A percentile compares a stretch with the other conserved stretches of the same genome.
Evolutionary conservation across 805 yeast species (phyloP).

Genomic region (Candida sithepensis): DNA sequence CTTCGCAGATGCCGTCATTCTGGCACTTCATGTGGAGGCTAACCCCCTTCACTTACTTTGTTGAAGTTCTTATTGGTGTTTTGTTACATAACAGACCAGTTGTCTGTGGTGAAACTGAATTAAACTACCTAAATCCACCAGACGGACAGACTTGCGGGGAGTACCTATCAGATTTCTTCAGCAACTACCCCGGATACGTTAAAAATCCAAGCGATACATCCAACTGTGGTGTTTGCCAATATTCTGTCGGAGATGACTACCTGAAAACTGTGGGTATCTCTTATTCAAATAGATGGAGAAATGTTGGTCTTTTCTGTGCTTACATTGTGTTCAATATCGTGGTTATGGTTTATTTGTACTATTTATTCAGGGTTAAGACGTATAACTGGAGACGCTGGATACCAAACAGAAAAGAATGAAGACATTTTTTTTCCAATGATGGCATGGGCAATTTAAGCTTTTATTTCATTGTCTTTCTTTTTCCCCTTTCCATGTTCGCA

Average conservation of each 20-base stretch:
- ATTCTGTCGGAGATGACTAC: constrained; percentile 41
- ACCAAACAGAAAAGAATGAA: no score
- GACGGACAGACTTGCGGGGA: constrained; percentile 59
- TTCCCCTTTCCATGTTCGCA: no score
- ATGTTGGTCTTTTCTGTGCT: constrained; percentile 56
- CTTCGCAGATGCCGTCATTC: constrained; percentile 61
- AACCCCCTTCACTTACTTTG: constrained; percentile 67
- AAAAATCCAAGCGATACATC: constrained; percentile 44
- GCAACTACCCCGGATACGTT: constrained; percentile 50
- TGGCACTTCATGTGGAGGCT: constrained; percentile 79
- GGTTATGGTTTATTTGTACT: constrained; percentile 2
- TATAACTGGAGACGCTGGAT: no score
- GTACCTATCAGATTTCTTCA: constrained; percentile 40
- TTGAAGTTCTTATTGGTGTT: constrained; percentile 46
- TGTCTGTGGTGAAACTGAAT: constrained; percentile 44
- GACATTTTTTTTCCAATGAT: no score
- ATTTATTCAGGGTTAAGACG: constrained; percentile 1
- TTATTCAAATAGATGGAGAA: constrained; percentile 55
- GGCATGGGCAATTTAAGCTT: no score
- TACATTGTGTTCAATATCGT: constrained; percentile 48
- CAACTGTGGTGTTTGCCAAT: constrained; percentile 47
- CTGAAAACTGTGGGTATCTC: constrained; percentile 38
- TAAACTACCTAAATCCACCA: constrained; percentile 48
- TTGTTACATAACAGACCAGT: constrained; percentile 47
- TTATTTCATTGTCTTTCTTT: no score